Evolutionary conservation across 202 grass and related monocot species (phyloP), one percentile per base, ranked within the genome.

Genomic region (Panicum virgatum): DNA sequence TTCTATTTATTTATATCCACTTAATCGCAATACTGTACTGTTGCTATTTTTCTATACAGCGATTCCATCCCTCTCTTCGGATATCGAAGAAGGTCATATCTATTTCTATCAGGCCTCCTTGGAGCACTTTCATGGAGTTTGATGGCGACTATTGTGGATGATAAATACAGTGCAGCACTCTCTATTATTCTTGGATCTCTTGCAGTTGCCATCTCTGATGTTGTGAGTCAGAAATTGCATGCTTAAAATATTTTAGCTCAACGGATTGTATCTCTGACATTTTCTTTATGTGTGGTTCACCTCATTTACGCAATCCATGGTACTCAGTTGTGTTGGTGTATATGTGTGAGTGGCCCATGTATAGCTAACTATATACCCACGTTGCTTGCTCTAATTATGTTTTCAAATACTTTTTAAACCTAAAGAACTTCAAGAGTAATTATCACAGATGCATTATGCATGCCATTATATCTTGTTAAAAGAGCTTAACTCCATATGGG

Each of bases 1-100:
- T 82, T 72, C 25, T 73, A 36, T 47, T 62, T 68, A 27, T 80
- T 27, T 8, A 37, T 36, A 2, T 46, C 4, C 27, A 69, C 59
- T 75, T 74, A 51, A 47, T 48, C 9, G 5, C 57, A 25, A 66
- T 37, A 34, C 37, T 67, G 13, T 83, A 45, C 12, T 51, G 15
- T 59, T 88, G 23, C 30, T 72, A 25, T 81, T 84, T 76, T 6
- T n/a, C 48, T 86, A 27, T 86, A 61, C 88, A 98, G 96, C 57
- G 96, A 98, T 70, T 98, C 96, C 13, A 60, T 95, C 69, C 96
- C 92, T 51, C 96, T 98, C 20, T 98, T 93, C 85, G 96, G 96
- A 67, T 98, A 95, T 63, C 90, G 96, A 75, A 98, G 96, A 86
- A 98, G 96, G 64, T 98, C 96, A 6, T 98, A 98, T 63, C 90